phyloP scores from a whole-genome alignment of 169 alveolate genomes.

The Cryptosporidium meleagridis region DNA sequence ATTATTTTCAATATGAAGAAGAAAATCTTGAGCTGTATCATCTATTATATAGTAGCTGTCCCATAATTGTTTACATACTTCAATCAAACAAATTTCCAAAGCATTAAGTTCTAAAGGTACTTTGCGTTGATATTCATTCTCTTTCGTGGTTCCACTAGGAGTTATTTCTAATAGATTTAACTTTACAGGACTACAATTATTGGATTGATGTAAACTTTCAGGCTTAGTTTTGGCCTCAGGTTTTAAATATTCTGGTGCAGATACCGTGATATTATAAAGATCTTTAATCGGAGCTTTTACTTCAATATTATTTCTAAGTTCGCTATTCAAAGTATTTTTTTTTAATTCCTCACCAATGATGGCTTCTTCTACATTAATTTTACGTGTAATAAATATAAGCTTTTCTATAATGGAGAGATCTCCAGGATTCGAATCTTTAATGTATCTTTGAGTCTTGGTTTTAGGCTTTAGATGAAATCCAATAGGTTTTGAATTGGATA shows the following conservation, averaged over 20 bases:
- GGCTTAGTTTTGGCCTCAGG: background rate
- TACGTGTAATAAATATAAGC: slow-evolving; percentile 6
- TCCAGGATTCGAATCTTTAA: background rate
- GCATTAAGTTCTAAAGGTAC: slow-evolving; percentile 79
- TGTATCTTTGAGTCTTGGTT: background rate
- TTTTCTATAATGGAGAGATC: slow-evolving; percentile 53
- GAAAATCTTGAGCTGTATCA: slow-evolving; percentile 78
- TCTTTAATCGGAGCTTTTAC: background rate
- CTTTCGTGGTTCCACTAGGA: background rate
- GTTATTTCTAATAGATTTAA: slow-evolving; percentile 1
- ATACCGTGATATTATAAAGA: background rate
- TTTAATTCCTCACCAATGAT: background rate
- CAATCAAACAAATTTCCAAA: slow-evolving; percentile 79
- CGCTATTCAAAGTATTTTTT: background rate
- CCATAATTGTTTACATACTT: slow-evolving; percentile 78
- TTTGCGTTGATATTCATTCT: background rate
- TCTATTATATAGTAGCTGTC: slow-evolving; percentile 78
- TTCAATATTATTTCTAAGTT: background rate
- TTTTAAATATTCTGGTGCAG: background rate
- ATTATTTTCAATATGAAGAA: slow-evolving; percentile 77
- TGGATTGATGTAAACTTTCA: background rate
- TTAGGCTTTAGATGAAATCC: background rate
- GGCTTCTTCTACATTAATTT: background rate
- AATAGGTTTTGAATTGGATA: background rate
- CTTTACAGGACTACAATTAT: background rate